Evolutionary conservation across 2,329 filamentous ascomycete genomes (phyloP).

Genomic region (Xylaria hypoxylon): DNA sequence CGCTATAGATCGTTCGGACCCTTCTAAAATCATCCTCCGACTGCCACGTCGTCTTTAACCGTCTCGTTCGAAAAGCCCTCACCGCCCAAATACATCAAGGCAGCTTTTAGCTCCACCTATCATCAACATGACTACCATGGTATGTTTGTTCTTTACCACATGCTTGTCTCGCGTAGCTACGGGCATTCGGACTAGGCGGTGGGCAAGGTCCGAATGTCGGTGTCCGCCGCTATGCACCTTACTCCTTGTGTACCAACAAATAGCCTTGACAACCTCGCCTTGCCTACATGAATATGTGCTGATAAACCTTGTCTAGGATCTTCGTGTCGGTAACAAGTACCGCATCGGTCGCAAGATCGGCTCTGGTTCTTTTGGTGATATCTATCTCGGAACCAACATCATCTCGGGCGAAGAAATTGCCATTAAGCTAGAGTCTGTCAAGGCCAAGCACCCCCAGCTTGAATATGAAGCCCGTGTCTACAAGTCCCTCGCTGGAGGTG

Average conservation of each 20-base stretch:
- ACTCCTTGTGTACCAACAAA: neutral
- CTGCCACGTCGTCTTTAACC: conserved; percentile 2
- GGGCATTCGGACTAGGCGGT: neutral
- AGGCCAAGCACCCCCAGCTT: conserved; percentile 98
- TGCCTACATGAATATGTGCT: conserved; percentile 26
- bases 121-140: conserved; percentile 53
- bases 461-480: conserved; percentile 98
- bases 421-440: conserved; percentile 99
- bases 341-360: conserved; percentile 99
- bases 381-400: conserved; percentile 99
- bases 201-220: conserved; percentile 29
- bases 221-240: conserved; percentile 31
- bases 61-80: conserved; percentile 10
- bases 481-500: conserved; percentile 90
- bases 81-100: conserved; percentile 23
- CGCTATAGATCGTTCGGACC: conserved; percentile 23
- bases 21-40: conserved; percentile 15
- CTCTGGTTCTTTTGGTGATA: conserved; percentile 96
- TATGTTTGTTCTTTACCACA: conserved; percentile 38
- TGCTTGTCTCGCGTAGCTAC: neutral
- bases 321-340: conserved; percentile 99
- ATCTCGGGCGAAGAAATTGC: conserved; percentile 99
- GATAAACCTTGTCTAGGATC: conserved; percentile 71
- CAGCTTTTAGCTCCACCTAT: conserved; percentile 40
- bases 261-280: neutral